Evolutionary conservation across 2,329 filamentous ascomycete species (phyloP).

Genomic region (Colletotrichum gloeosporioides): DNA sequence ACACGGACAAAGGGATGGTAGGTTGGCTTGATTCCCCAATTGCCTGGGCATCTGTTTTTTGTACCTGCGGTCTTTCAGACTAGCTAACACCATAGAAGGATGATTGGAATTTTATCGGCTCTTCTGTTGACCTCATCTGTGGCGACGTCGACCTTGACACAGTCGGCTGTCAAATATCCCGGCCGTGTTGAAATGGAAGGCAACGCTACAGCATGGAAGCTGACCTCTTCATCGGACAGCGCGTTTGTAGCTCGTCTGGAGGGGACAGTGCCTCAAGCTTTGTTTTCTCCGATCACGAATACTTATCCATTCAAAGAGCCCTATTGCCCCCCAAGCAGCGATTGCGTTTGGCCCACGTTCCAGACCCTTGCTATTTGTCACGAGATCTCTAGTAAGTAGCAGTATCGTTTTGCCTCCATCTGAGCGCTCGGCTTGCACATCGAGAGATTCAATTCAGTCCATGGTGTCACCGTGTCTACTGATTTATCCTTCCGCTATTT

Average conservation of each 20-base stretch:
- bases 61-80: no score
- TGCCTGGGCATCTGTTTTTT: no score
- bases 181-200: not conserved
- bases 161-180: not conserved
- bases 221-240: not conserved
- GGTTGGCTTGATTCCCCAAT: no score
- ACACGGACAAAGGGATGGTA: not conserved
- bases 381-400: not conserved
- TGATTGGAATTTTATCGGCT: not conserved
- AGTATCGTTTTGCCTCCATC: no score
- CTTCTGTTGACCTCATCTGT: not conserved
- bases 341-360: not conserved
- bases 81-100: no score
- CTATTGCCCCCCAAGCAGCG: not conserved
- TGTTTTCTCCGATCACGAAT: not conserved
- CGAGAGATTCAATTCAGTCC: no score
- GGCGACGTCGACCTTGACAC: not conserved
- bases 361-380: not conserved
- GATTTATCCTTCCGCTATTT: no score
- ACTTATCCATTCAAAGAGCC: not conserved
- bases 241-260: no score
- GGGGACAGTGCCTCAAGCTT: not conserved
- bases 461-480: no score
- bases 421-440: no score
- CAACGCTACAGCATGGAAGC: not conserved